Evolutionary conservation across 148 eudicot genomes (phyloP), one percentile per base, ranked within the genome.

Genomic region (Rhododendron ferrugineum): DNA sequence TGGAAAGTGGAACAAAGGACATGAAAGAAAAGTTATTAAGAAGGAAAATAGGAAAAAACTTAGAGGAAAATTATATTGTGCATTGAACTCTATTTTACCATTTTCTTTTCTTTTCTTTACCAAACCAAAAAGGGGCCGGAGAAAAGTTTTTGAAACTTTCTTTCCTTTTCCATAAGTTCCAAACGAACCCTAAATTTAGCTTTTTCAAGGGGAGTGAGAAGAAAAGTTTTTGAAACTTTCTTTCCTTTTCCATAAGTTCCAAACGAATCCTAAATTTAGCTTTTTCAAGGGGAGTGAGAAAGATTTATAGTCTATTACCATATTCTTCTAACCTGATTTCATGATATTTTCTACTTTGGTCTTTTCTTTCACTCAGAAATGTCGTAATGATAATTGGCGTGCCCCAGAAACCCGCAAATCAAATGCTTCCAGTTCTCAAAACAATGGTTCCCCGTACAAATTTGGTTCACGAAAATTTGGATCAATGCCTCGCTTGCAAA

Each of bases 301-400:
- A 28, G 30, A 77, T 77, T 18, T 78, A 11, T 44, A 26, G 81
- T 8, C 18, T 10, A 22, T 40, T 46, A 23, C 23, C 56, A 22
- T 42, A 26, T 78, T n/a, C 4, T 6, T 7, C 2, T 81, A 20
- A 36, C 47, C 0, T 74, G 78, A 36, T 74, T 36, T 74, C 42
- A 9, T 46, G 32, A 70, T 5, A 28, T 70, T 70, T 13, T 70
- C 37, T 79, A 2, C 15, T 47, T 8, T 34, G 32, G 3, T 11
- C 6, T 20, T 34, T 76, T 37, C 18, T 36, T 75, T 54, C 8
- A 8, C 72, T 11, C 68, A 84, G 81, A 84, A 84, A 75, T 84
- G 81, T 37, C 86, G 86, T 56, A 50, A 84, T 32, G 86, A 52
- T 56, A 84, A 52, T 34, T 84, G 86, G 81, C 86, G 81, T 15